Evolutionary conservation across 345 rosid genomes (phyloP).

Genomic region (Heritiera fomes): DNA sequence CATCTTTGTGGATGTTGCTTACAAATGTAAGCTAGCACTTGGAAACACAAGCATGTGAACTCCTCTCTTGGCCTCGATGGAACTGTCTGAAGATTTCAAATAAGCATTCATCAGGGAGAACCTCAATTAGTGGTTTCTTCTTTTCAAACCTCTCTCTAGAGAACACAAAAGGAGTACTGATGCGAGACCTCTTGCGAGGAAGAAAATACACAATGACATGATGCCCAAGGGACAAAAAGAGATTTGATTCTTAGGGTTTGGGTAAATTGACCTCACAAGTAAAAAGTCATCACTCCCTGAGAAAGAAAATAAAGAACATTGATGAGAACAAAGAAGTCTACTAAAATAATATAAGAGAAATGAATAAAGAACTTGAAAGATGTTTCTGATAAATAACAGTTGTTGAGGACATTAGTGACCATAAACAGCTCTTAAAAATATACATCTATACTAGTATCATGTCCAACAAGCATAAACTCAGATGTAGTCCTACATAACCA

Average conservation of each 20-base stretch:
- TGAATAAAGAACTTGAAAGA: neutral
- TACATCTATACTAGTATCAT: neutral
- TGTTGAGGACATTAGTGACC: neutral
- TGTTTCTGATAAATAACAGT: neutral
- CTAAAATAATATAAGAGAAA: neutral
- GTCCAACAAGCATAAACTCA: neutral
- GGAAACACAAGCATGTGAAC: constrained; percentile 76
- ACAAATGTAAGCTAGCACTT: constrained; percentile 81
- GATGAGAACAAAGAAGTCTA: neutral
- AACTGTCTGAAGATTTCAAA: constrained; percentile 82
- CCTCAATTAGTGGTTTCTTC: constrained; percentile 61
- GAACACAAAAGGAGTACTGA: constrained; percentile 65
- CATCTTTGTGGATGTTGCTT: constrained; percentile 62
- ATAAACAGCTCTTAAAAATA: neutral
- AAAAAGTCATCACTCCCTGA: constrained; percentile 71
- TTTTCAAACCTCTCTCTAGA: constrained; percentile 49
- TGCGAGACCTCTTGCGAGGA: constrained; percentile 71
- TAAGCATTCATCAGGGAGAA: constrained; percentile 88
- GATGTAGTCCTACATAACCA: neutral
- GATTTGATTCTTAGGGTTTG: constrained; percentile 66
- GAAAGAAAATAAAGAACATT: constrained; percentile 4
- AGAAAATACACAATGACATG: constrained; percentile 67
- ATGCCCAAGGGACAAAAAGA: constrained; percentile 60
- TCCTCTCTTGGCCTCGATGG: constrained; percentile 71
- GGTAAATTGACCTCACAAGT: constrained; percentile 59